Base-by-base conservation (phyloP, 1,284 basidiomycete genomes). In the Leccinum griseonigrum region DNA sequence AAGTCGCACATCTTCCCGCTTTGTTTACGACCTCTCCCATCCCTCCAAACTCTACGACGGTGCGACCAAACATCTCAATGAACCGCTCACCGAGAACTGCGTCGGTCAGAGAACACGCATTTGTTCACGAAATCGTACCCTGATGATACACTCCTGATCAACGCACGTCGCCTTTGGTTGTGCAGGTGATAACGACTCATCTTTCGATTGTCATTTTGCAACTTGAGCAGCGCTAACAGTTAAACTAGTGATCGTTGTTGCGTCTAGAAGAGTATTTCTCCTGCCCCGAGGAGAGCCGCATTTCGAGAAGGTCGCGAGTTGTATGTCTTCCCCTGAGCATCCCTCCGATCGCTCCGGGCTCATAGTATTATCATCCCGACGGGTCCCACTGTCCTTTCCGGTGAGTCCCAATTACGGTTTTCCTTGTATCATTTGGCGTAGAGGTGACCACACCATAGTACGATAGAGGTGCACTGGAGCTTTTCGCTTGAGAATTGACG, bases 91-190 rank as follows among this genome's bases (percentile, higher is more conserved):
- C 69, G 68, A 68, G 18, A 78, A 81, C 1, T 63, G 83, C 26
- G 83, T 78, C 32, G 77, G 85, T 83, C 60, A 60, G 81, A 43
- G n/a, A 43, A 18, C n/a, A 40, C 38, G n/a, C 40, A 11, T n/a
- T 43, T 10, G n/a, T 43, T 56, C 34, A 5, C 13, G 9, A 11
- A 14, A 36, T 18, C 36, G 3, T 8, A 2, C 11, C n/a, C 40
- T 64, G 46, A 64, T 26, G 1, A 4, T 8, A 31, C 14, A 5
- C 26, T n/a, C 16, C n/a, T 18, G 51, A 22, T n/a, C 61, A 86
- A 85, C 77, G 9, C 85, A 84, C 0, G 69, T 86, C 5, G 70
- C 85, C 3, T 69, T 86, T 57, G 78, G 81, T 14, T 85, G 81
- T 63, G 82, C 83, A 63, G 83, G 84, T 81, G 63, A 50, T 66